Conservation (phyloP, 2,329 filamentous ascomycete genomes). For the Magnaporthiopsis poae region DNA sequence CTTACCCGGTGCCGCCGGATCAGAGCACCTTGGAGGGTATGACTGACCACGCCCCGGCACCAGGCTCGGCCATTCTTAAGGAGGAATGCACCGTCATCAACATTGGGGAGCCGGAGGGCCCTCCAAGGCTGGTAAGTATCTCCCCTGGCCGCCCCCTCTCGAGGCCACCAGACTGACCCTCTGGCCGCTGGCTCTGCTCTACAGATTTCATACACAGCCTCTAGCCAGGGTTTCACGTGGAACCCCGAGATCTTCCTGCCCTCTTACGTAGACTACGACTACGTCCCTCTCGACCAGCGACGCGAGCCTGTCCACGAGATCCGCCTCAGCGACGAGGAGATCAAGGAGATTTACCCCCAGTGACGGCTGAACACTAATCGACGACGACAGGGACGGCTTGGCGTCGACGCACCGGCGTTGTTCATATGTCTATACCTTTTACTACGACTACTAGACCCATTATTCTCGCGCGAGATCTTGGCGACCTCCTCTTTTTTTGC, state of each 20-base stretch:
- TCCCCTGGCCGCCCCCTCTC: too few relatives aligned
- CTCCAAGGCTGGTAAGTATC: conserved; percentile 55
- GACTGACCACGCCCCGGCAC: neutral
- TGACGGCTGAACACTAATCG: conserved; percentile 20
- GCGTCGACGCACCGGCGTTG: neutral
- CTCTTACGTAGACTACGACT: conserved; percentile 66
- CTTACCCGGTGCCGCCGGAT: neutral
- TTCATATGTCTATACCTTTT: neutral
- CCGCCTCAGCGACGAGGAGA: conserved; percentile 66
- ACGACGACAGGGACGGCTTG: neutral
- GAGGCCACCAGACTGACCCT: conserved; percentile 15
- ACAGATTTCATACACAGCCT: conserved; percentile 70
- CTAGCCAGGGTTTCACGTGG: conserved; percentile 73
- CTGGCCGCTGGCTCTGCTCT: neutral
- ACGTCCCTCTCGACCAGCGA: conserved; percentile 63
- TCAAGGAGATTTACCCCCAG: conserved; percentile 57
- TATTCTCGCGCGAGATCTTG: neutral
- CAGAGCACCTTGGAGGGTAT: neutral
- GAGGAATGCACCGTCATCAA: conserved; percentile 74
- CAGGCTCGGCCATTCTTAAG: conserved; percentile 62
- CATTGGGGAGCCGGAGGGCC: conserved; percentile 63
- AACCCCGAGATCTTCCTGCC: conserved; percentile 79
- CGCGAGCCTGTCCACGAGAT: conserved; percentile 73
- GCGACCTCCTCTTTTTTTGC: neutral
- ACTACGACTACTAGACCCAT: neutral